These are phyloP conservation scores for Asterophora parasitica DNA, from an alignment of 768 basidiomycete genomes.

Conservation along the genomic window DNA sequence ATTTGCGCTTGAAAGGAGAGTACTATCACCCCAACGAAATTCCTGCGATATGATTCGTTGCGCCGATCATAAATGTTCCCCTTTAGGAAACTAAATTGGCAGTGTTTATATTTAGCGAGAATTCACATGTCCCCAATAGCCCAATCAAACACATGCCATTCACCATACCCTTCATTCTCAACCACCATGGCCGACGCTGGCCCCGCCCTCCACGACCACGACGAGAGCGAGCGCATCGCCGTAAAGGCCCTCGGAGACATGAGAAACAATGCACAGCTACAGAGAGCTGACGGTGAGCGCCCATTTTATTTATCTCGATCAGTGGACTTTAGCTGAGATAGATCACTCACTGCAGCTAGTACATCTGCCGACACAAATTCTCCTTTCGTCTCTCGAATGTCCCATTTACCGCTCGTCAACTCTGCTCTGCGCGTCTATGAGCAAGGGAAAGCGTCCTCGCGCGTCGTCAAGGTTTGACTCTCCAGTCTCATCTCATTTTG, in stretches of 20 bases:
- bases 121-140: constrained; percentile 14
- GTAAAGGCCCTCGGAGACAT: constrained; percentile 74
- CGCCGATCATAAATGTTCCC: background rate
- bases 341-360: constrained; percentile 6
- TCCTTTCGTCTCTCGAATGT: constrained; percentile 47
- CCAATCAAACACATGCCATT: constrained; percentile 16
- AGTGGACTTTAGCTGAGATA: background rate
- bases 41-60: background rate
- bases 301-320: constrained; percentile 6
- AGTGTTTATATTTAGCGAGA: constrained; percentile 2
- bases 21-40: constrained; percentile 43
- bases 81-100: background rate
- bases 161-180: constrained; percentile 7
- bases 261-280: constrained; percentile 44
- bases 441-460: constrained; percentile 75
- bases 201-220: constrained; percentile 40
- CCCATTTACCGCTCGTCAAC: constrained; percentile 67
- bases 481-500: background rate
- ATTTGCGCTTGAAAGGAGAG: constrained; percentile 21
- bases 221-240: constrained; percentile 78
- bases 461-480: constrained; percentile 72
- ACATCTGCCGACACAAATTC: constrained; percentile 19
- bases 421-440: constrained; percentile 73
- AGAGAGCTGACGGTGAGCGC: constrained; percentile 13
- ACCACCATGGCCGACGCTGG: constrained; percentile 16